Base-by-base conservation (phyloP, 2,329 filamentous ascomycete species). In the Teratosphaeria gauchensis region DNA sequence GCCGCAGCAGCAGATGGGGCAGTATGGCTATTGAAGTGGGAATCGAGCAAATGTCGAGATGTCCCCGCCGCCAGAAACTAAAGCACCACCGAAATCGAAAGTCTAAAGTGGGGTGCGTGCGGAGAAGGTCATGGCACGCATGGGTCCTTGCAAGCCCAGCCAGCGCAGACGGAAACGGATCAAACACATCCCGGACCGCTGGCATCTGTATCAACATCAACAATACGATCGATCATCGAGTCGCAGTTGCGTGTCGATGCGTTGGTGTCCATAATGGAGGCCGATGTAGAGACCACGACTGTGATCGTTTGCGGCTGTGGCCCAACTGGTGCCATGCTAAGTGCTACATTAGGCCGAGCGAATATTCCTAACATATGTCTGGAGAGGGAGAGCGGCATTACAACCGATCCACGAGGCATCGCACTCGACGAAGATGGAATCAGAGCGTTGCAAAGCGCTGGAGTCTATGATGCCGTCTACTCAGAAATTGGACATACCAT, bases 261-360 rank as follows among this genome's bases (percentile, higher is more conserved):
- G 19, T 48, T 48, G 42, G 19, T 8, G 5, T 1, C 19, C n/a
- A 48, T 8, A 3, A 48, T 48, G 42, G 42, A 48, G 42, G 21
- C n/a, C 42, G 42, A 48, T 48, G 42, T 48, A 24, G 51, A 53
- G 24, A 31, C 51, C 9, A 53, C 51, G 51, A 33, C 28, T 21
- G 54, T 58, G 14, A 58, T 58, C 56, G 31, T 58, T 12, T 58
- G 58, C 53, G 58, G 58, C 38, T 30, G 56, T 32, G 58, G 58
- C n/a, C 58, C 58, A 8, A 60, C 58, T 14, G 58, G 58, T 14
- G 58, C 58, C 12, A 46, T 60, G 51, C 52, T 60, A 19, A 55
- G 56, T 2, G 58, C 58, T 3, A 33, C 16, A 4, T 28, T 60
- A 4, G 38, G 51, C 21, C 51, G 35, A 42, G 19, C 32, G 11